phyloP scores from a whole-genome alignment of 768 basidiomycete species.

The Zangia roseola region DNA sequence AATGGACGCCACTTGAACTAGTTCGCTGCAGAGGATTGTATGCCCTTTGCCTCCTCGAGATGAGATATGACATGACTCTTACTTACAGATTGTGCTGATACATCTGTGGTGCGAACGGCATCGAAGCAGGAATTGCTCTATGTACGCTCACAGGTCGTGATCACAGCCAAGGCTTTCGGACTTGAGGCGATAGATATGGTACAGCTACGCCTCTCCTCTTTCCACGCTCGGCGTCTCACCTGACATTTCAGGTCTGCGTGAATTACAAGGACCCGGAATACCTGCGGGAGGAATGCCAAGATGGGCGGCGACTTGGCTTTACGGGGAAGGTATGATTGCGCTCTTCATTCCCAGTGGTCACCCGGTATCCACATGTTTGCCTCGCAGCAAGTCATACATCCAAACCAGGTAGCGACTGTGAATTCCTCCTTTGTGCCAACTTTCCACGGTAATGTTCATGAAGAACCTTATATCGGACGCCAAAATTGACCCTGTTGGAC shows the following conservation, averaged over 20 bases:
- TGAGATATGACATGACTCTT: slow-evolving; percentile 1
- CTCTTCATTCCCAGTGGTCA: neutral
- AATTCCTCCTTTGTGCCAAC: slow-evolving; percentile 80
- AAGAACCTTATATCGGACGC: neutral
- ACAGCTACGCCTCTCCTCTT: slow-evolving; percentile 2
- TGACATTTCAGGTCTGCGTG: slow-evolving; percentile 66
- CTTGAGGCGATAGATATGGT: slow-evolving; percentile 93
- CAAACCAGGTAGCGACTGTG: slow-evolving; percentile 74
- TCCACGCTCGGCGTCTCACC: slow-evolving; percentile 1
- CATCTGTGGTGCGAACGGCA: slow-evolving; percentile 72
- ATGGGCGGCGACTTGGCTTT: slow-evolving; percentile 82
- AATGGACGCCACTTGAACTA: slow-evolving; percentile 31
- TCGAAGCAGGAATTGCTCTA: slow-evolving; percentile 78
- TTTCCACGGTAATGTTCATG: slow-evolving; percentile 47
- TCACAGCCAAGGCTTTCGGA: slow-evolving; percentile 79
- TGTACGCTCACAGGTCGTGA: slow-evolving; percentile 79
- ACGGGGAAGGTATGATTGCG: slow-evolving; percentile 72
- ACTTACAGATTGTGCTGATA: slow-evolving; percentile 82
- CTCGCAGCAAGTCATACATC: slow-evolving; percentile 90
- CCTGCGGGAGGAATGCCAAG: slow-evolving; percentile 71
- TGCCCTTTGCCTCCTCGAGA: slow-evolving; percentile 17
- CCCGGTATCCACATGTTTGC: neutral
- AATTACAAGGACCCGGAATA: slow-evolving; percentile 75
- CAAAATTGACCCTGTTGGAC: neutral
- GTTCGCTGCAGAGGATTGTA: slow-evolving; percentile 97